Base-by-base conservation (phyloP, 768 basidiomycete species). In the Hygrocybe coccinea region DNA sequence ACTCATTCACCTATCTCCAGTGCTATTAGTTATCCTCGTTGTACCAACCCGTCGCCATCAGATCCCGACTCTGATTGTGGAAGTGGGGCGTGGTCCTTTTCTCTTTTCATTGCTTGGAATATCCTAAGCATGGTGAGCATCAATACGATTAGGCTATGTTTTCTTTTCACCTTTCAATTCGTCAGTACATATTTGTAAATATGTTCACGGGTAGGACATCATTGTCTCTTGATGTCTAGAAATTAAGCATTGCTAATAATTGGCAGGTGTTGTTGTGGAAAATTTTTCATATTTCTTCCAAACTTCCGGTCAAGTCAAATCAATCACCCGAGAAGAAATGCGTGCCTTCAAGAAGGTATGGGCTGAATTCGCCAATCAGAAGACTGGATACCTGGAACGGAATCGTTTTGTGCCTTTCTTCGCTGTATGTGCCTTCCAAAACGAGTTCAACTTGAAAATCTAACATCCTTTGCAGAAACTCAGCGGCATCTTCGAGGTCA, bases 231-330 rank as follows among this genome's bases (percentile, higher is more conserved):
- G n/a, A 2, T 19, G 9, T n/a, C 14, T 12, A 33, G n/a, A n/a
- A n/a, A n/a, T n/a, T n/a, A n/a, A n/a, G 19, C 56, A 45, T 21
- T 50, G 9, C 33, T 62, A 21, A 60, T 24, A n/a, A 17, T 45
- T 2, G 54, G 22, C 55, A 83, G 84, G 85, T 88, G 90, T 95
- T 58, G 87, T 95, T 52, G 94, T 95, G 61, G 88, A 97, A 70
- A 94, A 87, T 65, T 97, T 98, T 71, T 91, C 91, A 17, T 97
- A 95, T 68, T 91, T 97, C 7, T 95, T 93, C 73, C 91, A 95
- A 71, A 80, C 86, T 33, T 85, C 89, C 9, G 84, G 87, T 4
- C 85, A 86, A n/a, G 83, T 87, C 15, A 89, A 82, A 59, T 83
- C 85, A 0, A 85, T 98, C 50, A 89, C 86, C 17, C 80, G 95